These are phyloP conservation scores for Nemania sp. DNA, from an alignment of 2,329 filamentous ascomycete species.

Conservation along the genomic window DNA sequence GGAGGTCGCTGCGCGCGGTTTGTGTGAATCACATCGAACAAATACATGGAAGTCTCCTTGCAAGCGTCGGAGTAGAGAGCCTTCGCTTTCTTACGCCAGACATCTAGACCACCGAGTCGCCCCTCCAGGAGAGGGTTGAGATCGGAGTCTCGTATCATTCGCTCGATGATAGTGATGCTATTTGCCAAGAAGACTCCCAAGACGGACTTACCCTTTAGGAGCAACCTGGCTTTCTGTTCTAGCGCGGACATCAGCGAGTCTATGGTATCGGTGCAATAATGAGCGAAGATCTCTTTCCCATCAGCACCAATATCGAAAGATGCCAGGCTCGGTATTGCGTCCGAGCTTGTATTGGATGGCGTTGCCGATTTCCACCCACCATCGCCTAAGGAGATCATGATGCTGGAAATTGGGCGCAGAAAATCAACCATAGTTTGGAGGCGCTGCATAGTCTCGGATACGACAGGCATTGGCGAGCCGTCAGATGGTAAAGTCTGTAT, in stretches of 20 bases:
- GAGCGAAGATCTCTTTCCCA: slow-evolving; percentile 81
- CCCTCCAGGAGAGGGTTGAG: slow-evolving; percentile 71
- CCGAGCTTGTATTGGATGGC: slow-evolving; percentile 56
- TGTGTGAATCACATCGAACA: slow-evolving; percentile 92
- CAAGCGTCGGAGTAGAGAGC: slow-evolving; percentile 82
- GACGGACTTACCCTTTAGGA: slow-evolving; percentile 77
- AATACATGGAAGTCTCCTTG: slow-evolving; percentile 81
- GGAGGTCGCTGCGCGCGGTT: slow-evolving; percentile 73
- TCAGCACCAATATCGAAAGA: slow-evolving; percentile 89
- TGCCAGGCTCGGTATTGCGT: slow-evolving; percentile 69
- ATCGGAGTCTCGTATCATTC: slow-evolving; percentile 81
- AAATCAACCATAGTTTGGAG: slow-evolving; percentile 87
- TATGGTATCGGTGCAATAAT: slow-evolving; percentile 88
- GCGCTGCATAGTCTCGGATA: slow-evolving; percentile 82
- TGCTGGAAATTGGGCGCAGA: slow-evolving; percentile 80
- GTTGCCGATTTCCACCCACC: slow-evolving; percentile 76
- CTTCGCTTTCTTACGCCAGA: slow-evolving; percentile 85
- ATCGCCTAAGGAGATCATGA: slow-evolving; percentile 90
- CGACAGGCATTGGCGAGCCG: slow-evolving; percentile 75
- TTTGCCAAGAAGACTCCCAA: slow-evolving; percentile 92
- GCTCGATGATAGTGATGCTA: slow-evolving; percentile 79
- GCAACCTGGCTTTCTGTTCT: slow-evolving; percentile 70
- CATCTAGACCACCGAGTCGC: slow-evolving; percentile 69
- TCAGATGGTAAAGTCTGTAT: slow-evolving; percentile 75
- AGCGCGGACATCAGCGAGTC: slow-evolving; percentile 76